Conservation (phyloP, 129 eudicot species). For the Glebionis coronaria region DNA sequence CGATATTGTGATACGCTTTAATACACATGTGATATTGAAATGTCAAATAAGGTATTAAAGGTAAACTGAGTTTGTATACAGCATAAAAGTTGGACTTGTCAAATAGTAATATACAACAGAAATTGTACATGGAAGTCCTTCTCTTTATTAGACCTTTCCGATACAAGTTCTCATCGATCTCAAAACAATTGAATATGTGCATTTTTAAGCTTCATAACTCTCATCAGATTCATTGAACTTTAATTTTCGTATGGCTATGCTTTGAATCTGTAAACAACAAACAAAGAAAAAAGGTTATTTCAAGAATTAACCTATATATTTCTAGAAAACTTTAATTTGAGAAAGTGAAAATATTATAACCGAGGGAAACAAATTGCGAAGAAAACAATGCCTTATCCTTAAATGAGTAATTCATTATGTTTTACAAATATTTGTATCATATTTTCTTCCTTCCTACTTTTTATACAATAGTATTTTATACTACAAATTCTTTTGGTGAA, state of each 20-base stretch:
- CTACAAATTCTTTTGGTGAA: too few relatives aligned
- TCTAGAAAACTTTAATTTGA: neutral
- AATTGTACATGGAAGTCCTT: conserved; percentile 16
- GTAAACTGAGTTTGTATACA: conserved; percentile 7
- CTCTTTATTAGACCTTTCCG: conserved; percentile 19
- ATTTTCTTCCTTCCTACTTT: too few relatives aligned
- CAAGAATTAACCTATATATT: neutral
- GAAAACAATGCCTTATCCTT: neutral
- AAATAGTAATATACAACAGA: conserved; percentile 25
- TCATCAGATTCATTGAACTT: conserved; percentile 10
- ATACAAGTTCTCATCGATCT: too few relatives aligned
- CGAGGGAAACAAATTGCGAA: neutral
- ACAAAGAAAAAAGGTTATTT: neutral
- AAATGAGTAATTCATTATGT: neutral
- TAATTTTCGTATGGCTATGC: neutral
- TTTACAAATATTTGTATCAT: too few relatives aligned
- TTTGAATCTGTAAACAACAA: conserved; percentile 11
- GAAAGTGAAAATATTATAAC: too few relatives aligned
- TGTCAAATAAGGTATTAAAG: too few relatives aligned
- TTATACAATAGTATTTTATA: too few relatives aligned
- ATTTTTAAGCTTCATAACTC: conserved; percentile 7
- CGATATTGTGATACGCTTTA: too few relatives aligned
- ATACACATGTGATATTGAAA: too few relatives aligned
- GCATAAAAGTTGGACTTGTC: neutral
- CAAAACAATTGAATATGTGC: conserved; percentile 26